Evolutionary conservation across 139 green algal genomes (phyloP).

Genomic region (Chlamydomonas sp.): DNA sequence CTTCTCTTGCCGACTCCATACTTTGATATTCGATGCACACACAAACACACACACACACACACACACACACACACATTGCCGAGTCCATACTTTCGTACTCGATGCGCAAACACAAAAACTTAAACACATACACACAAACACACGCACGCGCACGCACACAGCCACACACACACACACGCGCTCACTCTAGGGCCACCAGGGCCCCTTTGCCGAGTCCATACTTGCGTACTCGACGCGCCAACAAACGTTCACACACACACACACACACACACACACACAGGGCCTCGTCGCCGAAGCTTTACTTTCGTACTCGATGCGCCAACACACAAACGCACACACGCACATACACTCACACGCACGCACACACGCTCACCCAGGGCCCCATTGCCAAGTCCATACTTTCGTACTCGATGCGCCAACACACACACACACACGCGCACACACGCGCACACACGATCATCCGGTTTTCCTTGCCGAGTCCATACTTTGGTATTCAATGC

Average conservation of each 20-base stretch:
- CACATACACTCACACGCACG: too few relatives aligned
- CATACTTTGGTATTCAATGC: too few relatives aligned
- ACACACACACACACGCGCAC: conserved; percentile 13
- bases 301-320: too few relatives aligned
- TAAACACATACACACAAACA: conserved; percentile 11
- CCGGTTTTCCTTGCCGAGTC: too few relatives aligned
- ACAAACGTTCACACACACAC: not conserved
- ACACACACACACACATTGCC: too few relatives aligned
- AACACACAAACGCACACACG: conserved; percentile 3
- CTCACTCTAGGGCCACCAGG: conserved; percentile 68
- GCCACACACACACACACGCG: conserved; percentile 48
- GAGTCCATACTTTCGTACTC: too few relatives aligned
- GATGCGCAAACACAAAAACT: too few relatives aligned
- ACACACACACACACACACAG: not conserved
- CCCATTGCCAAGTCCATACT: too few relatives aligned
- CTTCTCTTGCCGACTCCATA: too few relatives aligned
- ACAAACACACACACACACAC: conserved; percentile 63
- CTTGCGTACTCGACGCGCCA: conserved; percentile 38
- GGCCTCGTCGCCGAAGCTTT: too few relatives aligned
- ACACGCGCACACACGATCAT: conserved; percentile 1
- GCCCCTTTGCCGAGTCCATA: conserved; percentile 45
- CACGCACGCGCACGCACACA: conserved; percentile 1
- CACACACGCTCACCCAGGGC: conserved; percentile 28
- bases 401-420: too few relatives aligned
- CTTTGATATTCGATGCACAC: too few relatives aligned